Evolutionary conservation across 1,284 basidiomycete species (phyloP), one percentile per base, ranked within the genome.

Genomic region (Boletus mariae): DNA sequence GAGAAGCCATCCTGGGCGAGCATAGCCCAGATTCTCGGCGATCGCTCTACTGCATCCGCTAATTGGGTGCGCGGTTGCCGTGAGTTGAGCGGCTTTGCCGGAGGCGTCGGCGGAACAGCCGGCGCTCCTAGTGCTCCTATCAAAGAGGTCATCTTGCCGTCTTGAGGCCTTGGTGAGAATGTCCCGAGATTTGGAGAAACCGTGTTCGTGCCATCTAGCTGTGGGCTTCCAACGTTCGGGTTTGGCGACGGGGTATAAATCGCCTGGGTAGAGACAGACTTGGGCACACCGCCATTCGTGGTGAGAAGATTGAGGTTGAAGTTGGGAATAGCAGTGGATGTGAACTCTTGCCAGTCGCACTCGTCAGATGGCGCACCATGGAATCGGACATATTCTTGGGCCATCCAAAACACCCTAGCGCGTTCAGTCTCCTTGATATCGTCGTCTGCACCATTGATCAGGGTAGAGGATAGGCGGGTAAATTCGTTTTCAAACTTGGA

Each of bases 401-500:
- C 80, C 49, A 90, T 73, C 87, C 85, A 88, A 11, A 63, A 67
- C 1, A 87, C 80, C 47, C 83, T 75, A 26, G 61, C 57, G 26
- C 70, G 72, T 46, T 79, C 76, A 25, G 61, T 64, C 17, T 73
- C 74, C 54, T 73, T 75, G 17, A 60, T 57, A 10, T 67, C 67
- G 4, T 78, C 80, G 2, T 73, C 65, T 58, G 82, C 79, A 1
- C 85, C 85, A 35, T 71, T 76, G 40, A 90, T 71, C 29, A 90
- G 74, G 66, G 83, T 83, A 3, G 76, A 74, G 59, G 80, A 83
- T 57, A 84, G 84, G 25, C 88, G 76, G 17, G 78, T 68, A 49
- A 90, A 80, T 65, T 90, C 88, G n/a, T 66, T 63, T 65, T 90
- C 89, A 57, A 90, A 88, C 48, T 75, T 77, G 5, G 66, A 60